phyloP scores from a whole-genome alignment of 768 basidiomycete genomes.

The Flagelloscypha sp. region DNA sequence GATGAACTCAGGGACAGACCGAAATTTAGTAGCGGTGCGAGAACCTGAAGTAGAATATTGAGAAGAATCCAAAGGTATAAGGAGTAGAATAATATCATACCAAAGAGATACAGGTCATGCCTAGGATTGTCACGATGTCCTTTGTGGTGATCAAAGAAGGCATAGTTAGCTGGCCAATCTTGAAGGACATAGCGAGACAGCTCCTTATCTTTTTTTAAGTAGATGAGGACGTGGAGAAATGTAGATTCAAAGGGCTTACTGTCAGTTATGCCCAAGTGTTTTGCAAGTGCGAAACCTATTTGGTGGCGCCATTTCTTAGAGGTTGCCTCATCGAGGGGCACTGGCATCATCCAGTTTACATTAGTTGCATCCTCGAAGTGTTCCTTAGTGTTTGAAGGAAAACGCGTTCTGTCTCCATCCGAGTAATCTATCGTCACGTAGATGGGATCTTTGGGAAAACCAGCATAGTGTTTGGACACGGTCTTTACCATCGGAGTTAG shows the following conservation, averaged over 20 bases:
- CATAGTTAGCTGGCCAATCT: constrained; percentile 60
- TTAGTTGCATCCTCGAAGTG: constrained; percentile 50
- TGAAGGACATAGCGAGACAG: constrained; percentile 53
- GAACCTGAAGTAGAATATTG: constrained; percentile 26
- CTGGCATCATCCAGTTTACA: constrained; percentile 63
- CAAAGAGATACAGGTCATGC: constrained; percentile 73
- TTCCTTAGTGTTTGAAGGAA: constrained; percentile 51
- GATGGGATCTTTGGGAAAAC: constrained; percentile 43
- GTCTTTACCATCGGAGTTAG: constrained; percentile 6
- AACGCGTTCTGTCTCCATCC: constrained; percentile 46
- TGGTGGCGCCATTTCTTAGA: constrained; percentile 50
- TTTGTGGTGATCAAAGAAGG: constrained; percentile 69
- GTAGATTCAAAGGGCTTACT: constrained; percentile 27
- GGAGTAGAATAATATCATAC: constrained; percentile 26
- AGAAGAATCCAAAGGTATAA: neutral
- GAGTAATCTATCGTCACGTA: constrained; percentile 53
- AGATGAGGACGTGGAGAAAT: constrained; percentile 2
- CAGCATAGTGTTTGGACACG: constrained; percentile 6
- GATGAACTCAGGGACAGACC: constrained; percentile 78
- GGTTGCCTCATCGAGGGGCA: constrained; percentile 42
- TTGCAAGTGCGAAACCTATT: constrained; percentile 34
- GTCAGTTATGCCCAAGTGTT: constrained; percentile 36
- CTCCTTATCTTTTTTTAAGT: constrained; percentile 29
- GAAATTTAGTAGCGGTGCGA: constrained; percentile 42
- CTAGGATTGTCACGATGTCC: constrained; percentile 45